phyloP scores from a whole-genome alignment of 768 basidiomycete species.

The Podaxis sp. region DNA sequence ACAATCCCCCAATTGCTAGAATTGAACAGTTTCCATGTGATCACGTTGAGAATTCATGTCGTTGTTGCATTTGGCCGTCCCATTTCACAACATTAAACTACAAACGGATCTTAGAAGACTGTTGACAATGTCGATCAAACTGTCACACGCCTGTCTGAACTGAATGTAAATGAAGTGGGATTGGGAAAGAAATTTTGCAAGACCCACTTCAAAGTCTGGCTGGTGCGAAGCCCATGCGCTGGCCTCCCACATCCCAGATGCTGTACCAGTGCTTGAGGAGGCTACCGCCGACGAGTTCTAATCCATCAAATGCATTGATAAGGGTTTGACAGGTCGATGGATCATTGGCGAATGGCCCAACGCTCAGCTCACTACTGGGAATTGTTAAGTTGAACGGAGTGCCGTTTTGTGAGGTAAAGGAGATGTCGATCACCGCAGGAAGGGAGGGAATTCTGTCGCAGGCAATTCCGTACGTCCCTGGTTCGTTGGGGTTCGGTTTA shows the following conservation, averaged over 20 bases:
- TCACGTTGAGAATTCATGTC: neutral
- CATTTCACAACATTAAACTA: constrained; percentile 1
- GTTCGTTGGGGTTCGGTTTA: constrained; percentile 43
- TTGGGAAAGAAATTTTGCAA: neutral
- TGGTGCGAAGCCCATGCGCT: constrained; percentile 51
- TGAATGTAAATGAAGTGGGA: neutral
- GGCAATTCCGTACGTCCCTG: constrained; percentile 52
- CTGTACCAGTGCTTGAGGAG: constrained; percentile 58
- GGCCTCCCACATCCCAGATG: constrained; percentile 49
- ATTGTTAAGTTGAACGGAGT: constrained; percentile 51
- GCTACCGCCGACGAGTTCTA: constrained; percentile 49
- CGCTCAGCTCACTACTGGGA: constrained; percentile 51
- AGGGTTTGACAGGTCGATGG: constrained; percentile 49
- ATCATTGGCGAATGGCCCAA: constrained; percentile 51
- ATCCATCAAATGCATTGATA: constrained; percentile 53
- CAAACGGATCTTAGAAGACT: neutral
- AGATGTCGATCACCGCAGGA: constrained; percentile 47
- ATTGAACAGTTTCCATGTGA: neutral
- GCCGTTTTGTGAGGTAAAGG: constrained; percentile 48
- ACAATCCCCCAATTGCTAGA: neutral
- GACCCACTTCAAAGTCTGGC: constrained; percentile 22
- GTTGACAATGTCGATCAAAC: neutral
- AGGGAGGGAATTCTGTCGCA: constrained; percentile 42
- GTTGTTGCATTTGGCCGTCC: neutral
- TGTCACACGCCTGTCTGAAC: neutral